Base-by-base conservation (phyloP, 768 basidiomycete genomes). In the Lactifluus pinguis region DNA sequence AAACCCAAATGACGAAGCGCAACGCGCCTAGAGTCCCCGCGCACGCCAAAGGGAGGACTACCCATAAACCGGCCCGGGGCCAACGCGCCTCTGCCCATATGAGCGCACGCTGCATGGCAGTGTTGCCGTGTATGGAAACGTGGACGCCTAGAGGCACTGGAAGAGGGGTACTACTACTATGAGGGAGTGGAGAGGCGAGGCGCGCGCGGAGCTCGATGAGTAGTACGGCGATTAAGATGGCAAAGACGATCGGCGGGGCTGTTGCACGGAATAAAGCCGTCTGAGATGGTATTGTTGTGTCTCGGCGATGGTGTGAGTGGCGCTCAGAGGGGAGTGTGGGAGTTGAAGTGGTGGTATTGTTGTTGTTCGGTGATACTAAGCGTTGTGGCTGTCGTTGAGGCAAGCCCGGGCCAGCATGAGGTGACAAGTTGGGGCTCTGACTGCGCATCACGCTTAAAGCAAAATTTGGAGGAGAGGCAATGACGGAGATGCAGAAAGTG, bases 1-100 rank as follows among this genome's bases (percentile, higher is more conserved):
- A 19, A 0, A 45, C 56, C 55, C 55, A 62, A 13, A 57, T 57
- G 6, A 9, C 51, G 4, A 13, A 45, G 4, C 51, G 51, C 15
- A 62, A 38, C 29, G 25, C 38, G 17, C 51, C 30, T 8, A 62
- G 45, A 3, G 56, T 51, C 1, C 15, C 51, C 3, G 13, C 55
- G 39, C 61, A 62, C 17, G 53, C 41, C 39, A 49, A 41, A 3
- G 56, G 61, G 11, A 62, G 51, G 17, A 25, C 25, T 25, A 38
- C 55, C 61, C 61, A 62, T 17, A 30, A 4, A 21, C 61, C 56
- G 3, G n/a, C n/a, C n/a, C n/a, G n/a, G n/a, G 61, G 51, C 61
- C 61, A 62, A 44, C 30, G 56, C 45, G 39, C 30, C 47, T 57
- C 61, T 10, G 61, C 61, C 61, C 61, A 62, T n/a, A 62, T 25